Percentiles rank a stretch among this genome's conserved stretches.
phyloP scores from a whole-genome alignment of 164 flowering plant species.

The Magnolia kwangsiensis region DNA sequence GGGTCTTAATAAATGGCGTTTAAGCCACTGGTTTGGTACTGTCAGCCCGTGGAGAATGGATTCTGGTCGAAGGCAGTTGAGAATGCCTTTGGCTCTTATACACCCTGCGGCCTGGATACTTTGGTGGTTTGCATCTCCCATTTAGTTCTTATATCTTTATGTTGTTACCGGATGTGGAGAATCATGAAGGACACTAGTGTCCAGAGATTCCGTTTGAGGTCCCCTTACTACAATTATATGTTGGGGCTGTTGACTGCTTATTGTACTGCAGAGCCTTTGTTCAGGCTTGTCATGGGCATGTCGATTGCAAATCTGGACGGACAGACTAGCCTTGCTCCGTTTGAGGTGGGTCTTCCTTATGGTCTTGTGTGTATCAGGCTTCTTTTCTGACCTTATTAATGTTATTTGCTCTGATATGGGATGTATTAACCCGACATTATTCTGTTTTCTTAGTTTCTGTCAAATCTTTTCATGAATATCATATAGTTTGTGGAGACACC shows the following conservation, averaged over 20 bases:
- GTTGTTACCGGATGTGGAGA: slow-evolving; percentile 73
- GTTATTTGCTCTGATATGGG: background rate
- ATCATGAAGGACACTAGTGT: slow-evolving; percentile 49
- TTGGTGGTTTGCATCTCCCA: slow-evolving; percentile 65
- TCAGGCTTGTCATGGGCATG: slow-evolving; percentile 76
- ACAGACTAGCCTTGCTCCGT: slow-evolving; percentile 64
- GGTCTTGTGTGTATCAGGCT: background rate
- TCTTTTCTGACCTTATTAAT: background rate
- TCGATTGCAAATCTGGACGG: slow-evolving; percentile 75
- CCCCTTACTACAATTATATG: slow-evolving; percentile 59
- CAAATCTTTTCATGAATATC: too few species aligned
- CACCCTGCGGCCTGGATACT: slow-evolving; percentile 79
- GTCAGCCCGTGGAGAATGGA: slow-evolving; percentile 75
- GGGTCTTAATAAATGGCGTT: slow-evolving; percentile 51
- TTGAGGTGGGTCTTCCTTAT: slow-evolving; percentile 52
- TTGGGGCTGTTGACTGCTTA: slow-evolving; percentile 64
- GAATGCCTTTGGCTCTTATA: slow-evolving; percentile 84
- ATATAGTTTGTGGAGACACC: too few species aligned
- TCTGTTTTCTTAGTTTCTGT: background rate
- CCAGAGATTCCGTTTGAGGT: slow-evolving; percentile 61
- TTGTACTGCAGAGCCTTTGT: slow-evolving; percentile 73
- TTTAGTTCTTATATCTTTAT: slow-evolving; percentile 60
- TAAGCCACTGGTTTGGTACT: slow-evolving; percentile 76
- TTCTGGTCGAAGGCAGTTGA: slow-evolving; percentile 66
- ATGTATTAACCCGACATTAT: background rate